Base-by-base conservation (phyloP, 139 green algal genomes). In the Chlamydomonas sphaeroides region DNA sequence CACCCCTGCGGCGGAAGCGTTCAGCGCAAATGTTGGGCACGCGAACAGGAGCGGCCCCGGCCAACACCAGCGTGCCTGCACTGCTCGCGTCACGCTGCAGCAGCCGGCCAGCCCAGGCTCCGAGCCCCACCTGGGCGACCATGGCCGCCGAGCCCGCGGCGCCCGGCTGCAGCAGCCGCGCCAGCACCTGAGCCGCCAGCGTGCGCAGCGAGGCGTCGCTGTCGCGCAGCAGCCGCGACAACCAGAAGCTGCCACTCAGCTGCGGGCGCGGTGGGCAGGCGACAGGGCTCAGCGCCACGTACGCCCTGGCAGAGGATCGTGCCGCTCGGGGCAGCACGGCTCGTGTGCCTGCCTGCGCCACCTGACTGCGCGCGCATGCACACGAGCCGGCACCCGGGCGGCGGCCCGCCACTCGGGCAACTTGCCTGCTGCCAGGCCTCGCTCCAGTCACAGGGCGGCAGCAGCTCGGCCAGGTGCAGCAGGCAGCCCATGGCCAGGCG, bases 221-320 rank as follows among this genome's bases (percentile, higher is more conserved):
- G 68, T 90, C 83, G 0, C 83, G 63, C 32, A 77, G 36, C 66
- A 92, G 75, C 26, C 88, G 68, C 0, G 83, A 85, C 49, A 90
- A 38, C 88, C 88, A 92, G 79, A 80, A 90, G 39, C 80, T 90
- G 26, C 86, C 85, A 32, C 88, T 89, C 33, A 87, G 65, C 85
- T 92, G 83, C 48, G 38, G 20, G 1, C 14, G n/a, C n/a, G n/a
- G n/a, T n/a, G n/a, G n/a, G n/a, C n/a, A n/a, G n/a, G n/a, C n/a
- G n/a, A n/a, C n/a, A n/a, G n/a, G n/a, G n/a, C n/a, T n/a, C n/a
- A n/a, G n/a, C n/a, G n/a, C n/a, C n/a, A n/a, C n/a, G n/a, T n/a
- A n/a, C n/a, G n/a, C n/a, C n/a, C n/a, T n/a, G n/a, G n/a, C n/a
- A n/a, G n/a, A n/a, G n/a, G n/a, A n/a, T n/a, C n/a, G n/a, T n/a